Evolutionary conservation across 2,329 filamentous ascomycete species (phyloP), one percentile per base, ranked within the genome.

Genomic region (Aciculosporium take): DNA sequence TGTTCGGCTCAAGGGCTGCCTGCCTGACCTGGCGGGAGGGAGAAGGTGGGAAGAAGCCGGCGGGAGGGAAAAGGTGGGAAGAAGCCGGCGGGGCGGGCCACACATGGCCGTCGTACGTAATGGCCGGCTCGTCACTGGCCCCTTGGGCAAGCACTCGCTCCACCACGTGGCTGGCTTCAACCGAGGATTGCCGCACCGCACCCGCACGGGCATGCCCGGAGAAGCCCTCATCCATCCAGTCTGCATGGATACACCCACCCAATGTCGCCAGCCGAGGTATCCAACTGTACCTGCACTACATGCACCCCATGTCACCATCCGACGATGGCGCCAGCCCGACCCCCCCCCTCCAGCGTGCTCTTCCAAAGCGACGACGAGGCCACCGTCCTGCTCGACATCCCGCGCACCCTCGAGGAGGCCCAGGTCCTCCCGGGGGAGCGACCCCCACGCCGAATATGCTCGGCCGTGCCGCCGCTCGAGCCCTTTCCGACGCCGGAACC

Each of bases 351-450:
- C 2, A 60, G 57, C 15, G 44, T 62, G 20, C 53, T 65, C 39
- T 64, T 54, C 44, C 51, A 56, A 37, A 58, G 45, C 47, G 30
- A 36, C 5, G 54, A 60, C 49, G 53, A 60, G 37, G 65, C 69
- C 35, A 58, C 79, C 40, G 64, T 74, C 18, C 56, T 86, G 21
- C 57, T 87, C 39, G 83, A 88, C 52, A 72, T 86, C 35, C 81
- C 83, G 20, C 64, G 67, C 15, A 84, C 83, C 2, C 72, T 87
- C 30, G 77, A 82, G 48, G 66, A 74, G 45, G 75, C 74, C 15
- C 83, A 87, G 58, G 66, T 68, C 27, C 61, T 62, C 10, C 54
- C 61, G 6, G 59, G 58, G 24, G 50, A 63, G 27, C 45, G 49
- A 18, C 56, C 61, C 41, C 45, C 47, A 37, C 60, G 63, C 39